Evolutionary conservation across 495 filamentous ascomycete genomes (phyloP), one percentile per base, ranked within the genome.

Genomic region (Penicillium goetzii): DNA sequence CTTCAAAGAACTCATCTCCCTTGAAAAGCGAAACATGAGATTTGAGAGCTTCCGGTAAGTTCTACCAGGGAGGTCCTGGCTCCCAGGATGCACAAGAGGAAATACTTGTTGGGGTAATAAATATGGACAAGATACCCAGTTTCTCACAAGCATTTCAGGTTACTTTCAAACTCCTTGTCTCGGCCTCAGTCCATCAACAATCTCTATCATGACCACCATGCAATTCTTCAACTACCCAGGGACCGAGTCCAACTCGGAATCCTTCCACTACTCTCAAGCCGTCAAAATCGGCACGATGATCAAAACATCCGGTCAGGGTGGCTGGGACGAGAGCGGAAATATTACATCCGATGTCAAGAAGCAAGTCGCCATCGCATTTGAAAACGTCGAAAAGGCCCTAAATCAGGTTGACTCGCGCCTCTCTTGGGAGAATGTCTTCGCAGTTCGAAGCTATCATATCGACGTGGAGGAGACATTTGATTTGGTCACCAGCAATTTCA

Each of bases 231-330:
- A 65, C 32, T 65, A 65, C 36, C 53, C 63, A 19, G 63, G 63
- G 49, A 65, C 63, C 30, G 63, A 61, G 34, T 19, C 52, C 25
- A 65, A 65, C 58, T 65, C 63, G 28, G 45, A 65, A 56, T 56
- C 58, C 30, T 65, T 65, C 52, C 63, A 65, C 28, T 65, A 65
- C 33, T 65, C 63, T n/a, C 63, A 65, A 58, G 51, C 63, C 14
- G 45, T 56, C 21, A 41, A 36, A 17, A 65, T 65, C 53, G 63
- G 63, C 14, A 61, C 38, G 12, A 57, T 43, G 23, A 33, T 65
- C 25, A 65, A 65, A 55, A 65, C 63, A 34, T 65, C 63, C 28
- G 63, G 63, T 23, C 63, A 65, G 58, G 63, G 63, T 10, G 63
- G 63, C 58, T 65, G 63, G 63, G 53, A 65, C 21, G 53, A 57